Evolutionary conservation across 2,329 filamentous ascomycete species (phyloP), one percentile per base, ranked within the genome.

Genomic region (Ceratocystis diversiconidia): DNA sequence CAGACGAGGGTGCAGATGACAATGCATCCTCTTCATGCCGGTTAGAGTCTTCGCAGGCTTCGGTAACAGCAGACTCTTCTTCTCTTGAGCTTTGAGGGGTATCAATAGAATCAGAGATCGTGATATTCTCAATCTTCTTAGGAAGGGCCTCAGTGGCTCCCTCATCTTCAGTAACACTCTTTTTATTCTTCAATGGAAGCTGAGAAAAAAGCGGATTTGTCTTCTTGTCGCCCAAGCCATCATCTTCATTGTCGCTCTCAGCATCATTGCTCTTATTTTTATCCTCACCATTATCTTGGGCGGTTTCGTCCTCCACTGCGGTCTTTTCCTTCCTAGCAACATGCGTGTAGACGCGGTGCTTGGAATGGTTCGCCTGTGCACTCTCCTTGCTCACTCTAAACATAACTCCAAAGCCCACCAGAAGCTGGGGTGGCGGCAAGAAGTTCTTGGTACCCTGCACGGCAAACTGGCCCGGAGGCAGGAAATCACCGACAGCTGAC

Each of bases 341-440:
- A 7, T 60, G 66, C 41, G 60, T 65, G 6, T 73, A 70, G 17
- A 77, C 64, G 5, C 75, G 72, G 66, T 95, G 88, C 73, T 89
- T 92, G 52, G 85, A 80, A 74, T 96, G 92, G 66, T 85, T 88
- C 3, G 80, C 82, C 73, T 90, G 89, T 22, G 63, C 66, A 75
- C 91, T 96, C 71, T 92, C 88, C 65, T 95, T 89, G 71, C 90
- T 95, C 63, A 97, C 87, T 71, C 85, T 87, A 75, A 95, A 99
- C 75, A 95, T 80, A 57, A 96, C 81, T 1, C 86, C 92, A 72
- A 97, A 89, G 0, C 94, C 94, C 41, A 99, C 82, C 1, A 96
- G 78, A 32, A 97, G 79, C 71, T 92, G 91, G 5, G 90, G 87
- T 1, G 94, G 92, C 0, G 92, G 89, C 44, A 99, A 75, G 70